Percentiles rank a stretch among this genome's conserved stretches.
These are phyloP conservation scores for Coprinopsis strossmayeri DNA, from an alignment of 768 basidiomycete genomes.

Conservation along the genomic window DNA sequence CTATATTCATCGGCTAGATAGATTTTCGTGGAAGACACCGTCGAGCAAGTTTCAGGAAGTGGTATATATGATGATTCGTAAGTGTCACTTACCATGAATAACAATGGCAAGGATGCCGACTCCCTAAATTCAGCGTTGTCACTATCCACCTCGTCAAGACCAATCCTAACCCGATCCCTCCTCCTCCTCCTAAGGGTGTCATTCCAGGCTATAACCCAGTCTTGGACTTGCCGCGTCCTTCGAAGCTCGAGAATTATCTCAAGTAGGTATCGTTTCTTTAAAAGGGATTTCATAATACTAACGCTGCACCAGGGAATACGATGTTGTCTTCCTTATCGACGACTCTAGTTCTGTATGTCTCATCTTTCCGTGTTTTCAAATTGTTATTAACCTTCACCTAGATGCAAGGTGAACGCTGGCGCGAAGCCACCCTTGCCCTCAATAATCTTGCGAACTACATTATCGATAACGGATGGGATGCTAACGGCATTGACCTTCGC, in stretches of 20 bases:
- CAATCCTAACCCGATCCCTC: slow-evolving; percentile 14
- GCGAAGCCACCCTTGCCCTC: slow-evolving; percentile 21
- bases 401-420: slow-evolving; percentile 19
- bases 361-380: slow-evolving; percentile 10
- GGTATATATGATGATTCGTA: background rate
- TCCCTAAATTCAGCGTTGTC: background rate
- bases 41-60: background rate
- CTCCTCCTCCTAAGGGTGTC: slow-evolving; percentile 9
- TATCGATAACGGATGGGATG: slow-evolving; percentile 14
- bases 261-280: background rate
- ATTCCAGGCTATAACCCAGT: slow-evolving; percentile 12
- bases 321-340: slow-evolving; percentile 23
- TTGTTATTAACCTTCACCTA: background rate
- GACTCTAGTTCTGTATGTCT: slow-evolving; percentile 19
- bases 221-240: slow-evolving; percentile 13
- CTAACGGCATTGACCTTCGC: slow-evolving; percentile 19
- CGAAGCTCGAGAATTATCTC: slow-evolving; percentile 12
- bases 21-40: slow-evolving; percentile 1
- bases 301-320: slow-evolving; percentile 18
- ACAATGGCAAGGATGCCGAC: background rate
- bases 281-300: background rate
- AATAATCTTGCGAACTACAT: slow-evolving; percentile 24
- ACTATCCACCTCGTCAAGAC: slow-evolving; percentile 1
- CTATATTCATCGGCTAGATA: background rate
- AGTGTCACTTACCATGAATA: background rate